These are phyloP conservation scores for Pinus taeda DNA, from an alignment of 75 land plant species.

Conservation along the genomic window DNA sequence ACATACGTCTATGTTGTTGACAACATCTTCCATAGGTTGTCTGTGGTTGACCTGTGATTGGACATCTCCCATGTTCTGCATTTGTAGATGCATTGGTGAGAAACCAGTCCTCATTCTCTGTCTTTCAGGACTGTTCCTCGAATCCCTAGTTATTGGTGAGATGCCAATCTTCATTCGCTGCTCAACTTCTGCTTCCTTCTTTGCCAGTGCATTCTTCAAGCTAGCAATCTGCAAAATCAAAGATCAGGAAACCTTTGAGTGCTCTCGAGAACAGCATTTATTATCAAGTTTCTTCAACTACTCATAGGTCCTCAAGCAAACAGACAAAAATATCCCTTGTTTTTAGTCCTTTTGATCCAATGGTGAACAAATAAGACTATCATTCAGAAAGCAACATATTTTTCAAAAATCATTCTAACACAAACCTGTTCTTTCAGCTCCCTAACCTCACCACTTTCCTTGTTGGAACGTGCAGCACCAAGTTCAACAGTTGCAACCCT, in stretches of 20 bases:
- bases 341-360: neutral
- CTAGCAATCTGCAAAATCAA: constrained; percentile 30
- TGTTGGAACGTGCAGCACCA: constrained; percentile 76
- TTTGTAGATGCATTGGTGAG: constrained; percentile 25
- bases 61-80: constrained; percentile 14
- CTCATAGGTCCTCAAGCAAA: neutral
- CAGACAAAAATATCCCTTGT: neutral
- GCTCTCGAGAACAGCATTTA: neutral
- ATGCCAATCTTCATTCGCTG: constrained; percentile 21
- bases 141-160: constrained; percentile 23
- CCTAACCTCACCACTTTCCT: constrained; percentile 54
- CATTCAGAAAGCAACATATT: neutral
- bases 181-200: constrained; percentile 48
- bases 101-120: constrained; percentile 20
- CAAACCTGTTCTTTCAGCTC: constrained; percentile 69
- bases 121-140: constrained; percentile 11
- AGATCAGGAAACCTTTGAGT: neutral
- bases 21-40: constrained; percentile 64
- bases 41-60: constrained; percentile 14
- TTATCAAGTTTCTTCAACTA: neutral
- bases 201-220: constrained; percentile 39
- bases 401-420: neutral
- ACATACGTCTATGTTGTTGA: constrained; percentile 48
- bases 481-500: constrained; percentile 95
- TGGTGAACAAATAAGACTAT: neutral